These are phyloP conservation scores for Lomentospora prolificans DNA, from an alignment of 2,329 filamentous ascomycete species.

Conservation along the genomic window DNA sequence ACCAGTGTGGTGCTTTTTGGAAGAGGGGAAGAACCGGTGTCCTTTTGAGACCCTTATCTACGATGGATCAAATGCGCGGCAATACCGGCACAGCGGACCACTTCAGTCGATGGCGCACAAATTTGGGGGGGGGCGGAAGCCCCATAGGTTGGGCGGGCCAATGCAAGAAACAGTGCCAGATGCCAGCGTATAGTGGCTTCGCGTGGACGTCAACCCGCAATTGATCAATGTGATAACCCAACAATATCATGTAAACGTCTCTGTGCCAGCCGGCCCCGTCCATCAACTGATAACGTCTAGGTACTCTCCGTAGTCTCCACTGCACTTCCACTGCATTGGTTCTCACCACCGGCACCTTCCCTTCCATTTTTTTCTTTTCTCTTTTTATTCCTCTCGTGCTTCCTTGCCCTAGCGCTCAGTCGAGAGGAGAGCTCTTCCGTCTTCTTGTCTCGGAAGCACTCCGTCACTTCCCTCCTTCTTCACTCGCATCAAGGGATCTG, in stretches of 20 bases:
- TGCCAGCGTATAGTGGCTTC: too few relatives aligned
- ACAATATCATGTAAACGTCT: background rate
- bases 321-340: background rate
- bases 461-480: background rate
- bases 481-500: background rate
- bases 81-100: too few relatives aligned
- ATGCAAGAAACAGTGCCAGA: too few relatives aligned
- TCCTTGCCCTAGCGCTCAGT: too few relatives aligned
- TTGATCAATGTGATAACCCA: background rate
- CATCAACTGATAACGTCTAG: background rate
- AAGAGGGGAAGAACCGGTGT: too few relatives aligned
- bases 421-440: background rate
- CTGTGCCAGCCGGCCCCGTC: background rate
- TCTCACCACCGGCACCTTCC: background rate
- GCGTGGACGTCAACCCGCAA: too few relatives aligned
- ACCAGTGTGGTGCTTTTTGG: too few relatives aligned
- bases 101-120: too few relatives aligned
- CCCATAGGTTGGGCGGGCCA: too few relatives aligned
- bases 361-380: constrained; percentile 3
- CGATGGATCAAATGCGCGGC: too few relatives aligned
- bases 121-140: too few relatives aligned
- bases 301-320: background rate
- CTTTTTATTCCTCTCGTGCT: background rate
- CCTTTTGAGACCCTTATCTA: too few relatives aligned
- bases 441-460: background rate